Conservation (phyloP, 768 basidiomycete species). For the Mycena capillaripes region DNA sequence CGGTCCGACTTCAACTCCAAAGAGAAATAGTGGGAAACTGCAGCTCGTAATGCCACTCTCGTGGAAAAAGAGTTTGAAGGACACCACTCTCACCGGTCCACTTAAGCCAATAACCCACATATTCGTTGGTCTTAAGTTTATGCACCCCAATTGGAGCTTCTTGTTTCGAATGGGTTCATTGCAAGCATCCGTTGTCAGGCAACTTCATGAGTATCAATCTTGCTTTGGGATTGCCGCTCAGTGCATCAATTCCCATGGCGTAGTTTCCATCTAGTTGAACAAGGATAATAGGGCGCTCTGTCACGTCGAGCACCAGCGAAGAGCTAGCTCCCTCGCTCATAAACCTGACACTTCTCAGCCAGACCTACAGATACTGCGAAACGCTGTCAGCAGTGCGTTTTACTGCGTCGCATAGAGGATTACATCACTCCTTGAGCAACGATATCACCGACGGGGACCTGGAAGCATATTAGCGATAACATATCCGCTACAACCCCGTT, state of each 20-base stretch:
- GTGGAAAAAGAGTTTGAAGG: background rate
- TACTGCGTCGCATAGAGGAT: background rate
- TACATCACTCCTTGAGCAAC: background rate
- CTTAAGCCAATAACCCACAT: background rate
- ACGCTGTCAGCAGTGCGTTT: background rate
- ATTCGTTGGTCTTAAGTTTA: background rate
- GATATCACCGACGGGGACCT: background rate
- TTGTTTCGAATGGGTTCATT: background rate
- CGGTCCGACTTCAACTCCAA: background rate
- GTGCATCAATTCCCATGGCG: background rate
- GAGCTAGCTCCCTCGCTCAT: background rate
- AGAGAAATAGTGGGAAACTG: background rate
- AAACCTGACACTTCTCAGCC: background rate
- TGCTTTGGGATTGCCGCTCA: background rate
- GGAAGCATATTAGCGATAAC: too few species aligned
- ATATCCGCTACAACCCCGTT: background rate
- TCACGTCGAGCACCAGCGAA: background rate
- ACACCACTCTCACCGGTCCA: background rate
- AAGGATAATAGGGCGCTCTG: background rate
- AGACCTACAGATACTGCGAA: background rate
- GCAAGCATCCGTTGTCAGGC: background rate
- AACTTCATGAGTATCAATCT: background rate
- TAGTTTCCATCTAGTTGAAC: background rate
- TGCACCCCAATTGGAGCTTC: background rate
- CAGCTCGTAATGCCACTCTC: background rate